Percentiles rank a stretch among this genome's conserved stretches.
phyloP scores from a whole-genome alignment of 176 grass and related monocot species.

The Carex scoparia region DNA sequence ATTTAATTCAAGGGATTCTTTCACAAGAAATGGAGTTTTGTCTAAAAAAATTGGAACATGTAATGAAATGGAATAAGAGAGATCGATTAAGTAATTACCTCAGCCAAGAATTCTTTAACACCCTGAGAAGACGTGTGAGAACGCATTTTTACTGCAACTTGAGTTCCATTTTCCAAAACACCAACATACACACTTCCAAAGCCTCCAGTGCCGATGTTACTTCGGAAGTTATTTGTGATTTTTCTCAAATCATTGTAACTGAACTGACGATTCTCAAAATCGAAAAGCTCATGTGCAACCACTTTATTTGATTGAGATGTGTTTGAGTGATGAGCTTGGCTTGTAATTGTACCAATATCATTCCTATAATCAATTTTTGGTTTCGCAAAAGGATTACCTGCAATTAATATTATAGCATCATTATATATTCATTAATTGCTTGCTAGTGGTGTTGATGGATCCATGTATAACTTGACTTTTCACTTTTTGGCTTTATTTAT shows the following conservation, averaged over 20 bases:
- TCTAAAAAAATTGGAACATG: not conserved
- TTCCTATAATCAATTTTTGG: not conserved
- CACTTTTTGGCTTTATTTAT: too few relatives aligned
- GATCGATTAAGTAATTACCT: conserved; percentile 24
- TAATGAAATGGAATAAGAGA: not conserved
- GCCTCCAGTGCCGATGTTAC: conserved; percentile 36
- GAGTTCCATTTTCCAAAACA: conserved; percentile 40
- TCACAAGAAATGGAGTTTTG: too few relatives aligned
- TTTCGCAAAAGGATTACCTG: not conserved
- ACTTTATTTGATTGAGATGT: conserved; percentile 1
- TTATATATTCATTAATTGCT: not conserved
- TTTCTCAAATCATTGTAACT: conserved; percentile 38
- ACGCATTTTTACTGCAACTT: conserved; percentile 49
- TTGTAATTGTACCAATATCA: not conserved
- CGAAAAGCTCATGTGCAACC: not conserved
- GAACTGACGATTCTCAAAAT: conserved; percentile 42
- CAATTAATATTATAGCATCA: not conserved
- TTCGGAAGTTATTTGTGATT: conserved; percentile 40
- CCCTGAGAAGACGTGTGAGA: conserved; percentile 43
- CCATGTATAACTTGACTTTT: not conserved
- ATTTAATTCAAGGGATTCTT: too few relatives aligned
- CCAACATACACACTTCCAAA: conserved; percentile 53
- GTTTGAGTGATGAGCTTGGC: not conserved
- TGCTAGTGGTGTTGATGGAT: not conserved
- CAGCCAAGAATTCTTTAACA: conserved; percentile 50